Base-by-base conservation (phyloP, 306 rosid species). In the Trifolium fragiferum region DNA sequence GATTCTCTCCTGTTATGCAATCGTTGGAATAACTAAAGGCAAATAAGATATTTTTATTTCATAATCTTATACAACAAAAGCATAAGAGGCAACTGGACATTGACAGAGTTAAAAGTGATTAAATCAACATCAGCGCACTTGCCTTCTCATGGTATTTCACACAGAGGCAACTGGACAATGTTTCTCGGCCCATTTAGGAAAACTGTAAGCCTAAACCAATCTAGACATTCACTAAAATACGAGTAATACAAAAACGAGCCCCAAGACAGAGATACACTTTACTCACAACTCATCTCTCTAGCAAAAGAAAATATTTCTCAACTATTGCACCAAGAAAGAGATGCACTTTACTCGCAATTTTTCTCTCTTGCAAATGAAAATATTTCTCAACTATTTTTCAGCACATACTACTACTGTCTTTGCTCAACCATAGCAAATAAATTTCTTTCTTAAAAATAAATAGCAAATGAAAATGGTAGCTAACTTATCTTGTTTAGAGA, bases 71-170 rank as follows among this genome's bases (percentile, higher is more conserved):
- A 74, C 40, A 69, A 73, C 38, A 51, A 68, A 68, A 74, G 13
- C 35, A n/a, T n/a, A n/a, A n/a, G n/a, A n/a, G n/a, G n/a, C n/a
- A n/a, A n/a, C n/a, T n/a, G n/a, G n/a, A n/a, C 25, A 21, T 40
- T 6, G 63, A 55, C 55, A 35, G 66, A 75, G 59, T 11, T 30
- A 35, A 35, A 10, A 30, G 58, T 15, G 64, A 58, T 19, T 46
- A 71, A 61, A 66, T 60, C 58, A 76, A 14, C 76, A 76, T 43
- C 53, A 43, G 21, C 20, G 44, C 58, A 71, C 65, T 55, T 1
- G 13, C 33, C 69, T 55, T 6, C 7, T 33, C 49, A 21, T 68
- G 15, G 50, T 32, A 73, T 77, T 59, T 60, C 61, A 32, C 32
- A 55, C 4, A 23, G n/a, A 53, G 57, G 11, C 55, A 74, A 50